Evolutionary conservation across 768 basidiomycete species (phyloP).

Genomic region (Daedaleopsis sinensis): DNA sequence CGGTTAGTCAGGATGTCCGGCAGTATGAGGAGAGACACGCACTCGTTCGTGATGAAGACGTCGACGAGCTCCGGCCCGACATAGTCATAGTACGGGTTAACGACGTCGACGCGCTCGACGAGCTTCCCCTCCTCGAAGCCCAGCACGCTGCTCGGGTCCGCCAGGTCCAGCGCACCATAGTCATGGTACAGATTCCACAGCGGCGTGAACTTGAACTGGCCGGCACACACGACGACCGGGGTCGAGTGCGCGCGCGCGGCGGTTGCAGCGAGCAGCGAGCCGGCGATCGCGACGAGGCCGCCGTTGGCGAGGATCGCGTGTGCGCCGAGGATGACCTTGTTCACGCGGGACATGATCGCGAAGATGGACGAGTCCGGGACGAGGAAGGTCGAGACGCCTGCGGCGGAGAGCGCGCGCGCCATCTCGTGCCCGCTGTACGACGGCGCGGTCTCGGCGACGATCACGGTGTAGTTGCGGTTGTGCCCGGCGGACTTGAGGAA

Average conservation of each 20-base stretch:
- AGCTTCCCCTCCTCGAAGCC: conserved; percentile 79
- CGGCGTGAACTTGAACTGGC: conserved; percentile 96
- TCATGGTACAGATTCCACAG: conserved; percentile 88
- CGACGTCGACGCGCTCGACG: conserved; percentile 86
- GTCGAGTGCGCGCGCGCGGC: conserved; percentile 90
- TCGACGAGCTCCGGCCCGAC: conserved; percentile 91
- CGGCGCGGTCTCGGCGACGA: conserved; percentile 94
- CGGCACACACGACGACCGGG: conserved; percentile 91
- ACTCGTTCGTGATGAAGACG: conserved; percentile 97
- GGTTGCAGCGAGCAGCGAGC: conserved; percentile 81
- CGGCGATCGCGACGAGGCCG: conserved; percentile 89
- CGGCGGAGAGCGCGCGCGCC: conserved; percentile 77
- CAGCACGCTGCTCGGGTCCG: conserved; percentile 63
- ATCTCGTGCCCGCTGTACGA: conserved; percentile 87
- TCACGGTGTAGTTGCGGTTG: conserved; percentile 91
- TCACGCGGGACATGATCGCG: conserved; percentile 94
- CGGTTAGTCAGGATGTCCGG: background rate
- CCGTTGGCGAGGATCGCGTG: conserved; percentile 98
- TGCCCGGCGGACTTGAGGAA: conserved; percentile 92
- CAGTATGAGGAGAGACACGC: conserved; percentile 37
- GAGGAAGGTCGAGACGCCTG: conserved; percentile 92
- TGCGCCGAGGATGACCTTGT: conserved; percentile 93
- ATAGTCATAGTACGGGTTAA: conserved; percentile 97
- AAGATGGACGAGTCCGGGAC: conserved; percentile 96
- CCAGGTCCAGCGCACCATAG: conserved; percentile 83